Conservation (phyloP, 805 yeast species). For the Wickerhamomyces ciferrii region DNA sequence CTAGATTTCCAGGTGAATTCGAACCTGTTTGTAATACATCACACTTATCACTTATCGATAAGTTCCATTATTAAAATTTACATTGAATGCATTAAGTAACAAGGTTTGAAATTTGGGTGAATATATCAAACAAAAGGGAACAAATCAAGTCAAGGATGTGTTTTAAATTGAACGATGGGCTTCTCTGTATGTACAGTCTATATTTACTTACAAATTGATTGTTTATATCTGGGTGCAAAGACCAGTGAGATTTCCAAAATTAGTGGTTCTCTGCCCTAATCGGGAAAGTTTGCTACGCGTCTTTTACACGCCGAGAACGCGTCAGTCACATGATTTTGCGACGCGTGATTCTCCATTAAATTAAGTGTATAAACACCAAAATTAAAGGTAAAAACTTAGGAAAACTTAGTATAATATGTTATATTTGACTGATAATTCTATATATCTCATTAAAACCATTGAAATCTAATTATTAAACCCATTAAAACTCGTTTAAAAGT, state of each 20-base stretch:
- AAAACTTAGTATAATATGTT: too few relatives aligned
- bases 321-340: neutral
- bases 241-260: neutral
- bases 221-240: neutral
- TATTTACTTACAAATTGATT: neutral
- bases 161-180: neutral
- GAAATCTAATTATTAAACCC: too few relatives aligned
- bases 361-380: neutral
- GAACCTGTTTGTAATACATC: too few relatives aligned
- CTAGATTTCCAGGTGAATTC: neutral
- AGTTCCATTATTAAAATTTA: too few relatives aligned
- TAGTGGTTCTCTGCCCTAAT: neutral
- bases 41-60: too few relatives aligned
- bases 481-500: too few relatives aligned
- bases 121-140: neutral
- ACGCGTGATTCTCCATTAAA: neutral
- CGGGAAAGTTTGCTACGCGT: neutral
- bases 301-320: neutral
- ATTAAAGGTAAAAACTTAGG: neutral
- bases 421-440: too few relatives aligned
- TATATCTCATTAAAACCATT: too few relatives aligned
- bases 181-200: neutral
- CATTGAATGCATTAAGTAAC: neutral
- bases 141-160: neutral
- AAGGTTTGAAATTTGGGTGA: conserved; percentile 1